Base-by-base conservation (phyloP, 1,284 basidiomycete genomes). In the Ustilago vetiveriae region DNA sequence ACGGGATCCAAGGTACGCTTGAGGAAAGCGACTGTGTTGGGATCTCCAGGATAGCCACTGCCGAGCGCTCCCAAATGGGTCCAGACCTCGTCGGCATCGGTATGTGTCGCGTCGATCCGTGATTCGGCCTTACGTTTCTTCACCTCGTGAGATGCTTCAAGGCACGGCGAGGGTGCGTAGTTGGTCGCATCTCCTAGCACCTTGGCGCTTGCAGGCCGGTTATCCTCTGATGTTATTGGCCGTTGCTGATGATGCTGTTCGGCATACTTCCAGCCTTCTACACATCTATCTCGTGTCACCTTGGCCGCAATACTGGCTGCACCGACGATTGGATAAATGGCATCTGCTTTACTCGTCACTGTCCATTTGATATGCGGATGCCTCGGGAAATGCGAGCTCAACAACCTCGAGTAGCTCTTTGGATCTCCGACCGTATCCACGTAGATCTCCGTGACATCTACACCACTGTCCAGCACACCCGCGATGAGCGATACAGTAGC, bases 271-370 rank as follows among this genome's bases (percentile, higher is more conserved):
- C 95, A 98, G 10, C 86, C 86, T 50, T 95, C 90, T 19, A 98
- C 85, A 83, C 92, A 94, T 5, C 90, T 87, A 79, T 98, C 95
- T 66, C 95, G 86, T 0, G 95, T 98, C 30, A 94, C 94, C 83
- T 98, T 98, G 5, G 95, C 95, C 5, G 94, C 92, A 27, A 98
- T 92, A 81, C 91, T 94, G 2, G 95, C 96, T 6, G 95, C 95
- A 19, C 93, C 91, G 53, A 98, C 96, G 65, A 98, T 94, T 75
- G 94, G 96, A 86, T 89, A 98, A 71, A 93, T 89, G 17, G 90
- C 90, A 82, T 98, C 95, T 14, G 95, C 95, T 84, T 98, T 98
- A 24, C 88, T 88, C 17, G 90, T 88, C 13, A 98, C 95, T 0
- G 91, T 94, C 82, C 98, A 94, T 37, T 86, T 84, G 48, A 81